Evolutionary conservation across 257 asterid species (phyloP).

Genomic region (Rhazya stricta): DNA sequence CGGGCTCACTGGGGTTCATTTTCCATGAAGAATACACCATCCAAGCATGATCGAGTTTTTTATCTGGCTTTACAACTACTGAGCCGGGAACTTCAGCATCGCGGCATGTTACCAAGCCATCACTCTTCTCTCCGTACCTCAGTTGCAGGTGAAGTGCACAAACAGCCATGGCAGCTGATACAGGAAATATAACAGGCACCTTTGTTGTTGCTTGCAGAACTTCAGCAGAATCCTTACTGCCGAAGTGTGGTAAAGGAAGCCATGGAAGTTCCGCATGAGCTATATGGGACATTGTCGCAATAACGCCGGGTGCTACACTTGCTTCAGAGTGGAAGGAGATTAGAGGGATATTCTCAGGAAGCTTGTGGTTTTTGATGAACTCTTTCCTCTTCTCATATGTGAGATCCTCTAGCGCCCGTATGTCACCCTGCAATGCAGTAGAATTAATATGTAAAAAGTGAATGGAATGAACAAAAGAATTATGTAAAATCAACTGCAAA

Average conservation of each 20-base stretch:
- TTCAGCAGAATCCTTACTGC: constrained; percentile 33
- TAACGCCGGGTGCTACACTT: constrained; percentile 52
- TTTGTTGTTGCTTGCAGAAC: constrained; percentile 35
- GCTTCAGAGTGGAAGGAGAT: constrained; percentile 87
- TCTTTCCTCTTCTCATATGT: constrained; percentile 76
- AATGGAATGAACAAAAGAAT: not conserved
- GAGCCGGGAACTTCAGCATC: constrained; percentile 98
- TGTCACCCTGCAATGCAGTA: constrained; percentile 58
- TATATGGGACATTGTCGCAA: constrained; percentile 71
- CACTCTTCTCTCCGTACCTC: constrained; percentile 92
- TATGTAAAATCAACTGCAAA: not conserved
- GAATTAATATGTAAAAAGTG: not conserved
- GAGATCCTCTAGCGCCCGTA: constrained; percentile 77
- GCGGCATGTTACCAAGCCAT: constrained; percentile 88
- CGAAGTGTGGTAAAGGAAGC: constrained; percentile 42
- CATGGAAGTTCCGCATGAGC: constrained; percentile 87
- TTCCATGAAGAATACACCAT: constrained; percentile 87
- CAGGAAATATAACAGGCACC: constrained; percentile 79
- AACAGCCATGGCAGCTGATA: constrained; percentile 70
- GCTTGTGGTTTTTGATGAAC: constrained; percentile 57
- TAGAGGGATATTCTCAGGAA: constrained; percentile 68
- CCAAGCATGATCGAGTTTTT: constrained; percentile 88
- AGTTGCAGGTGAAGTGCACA: constrained; percentile 70
- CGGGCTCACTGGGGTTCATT: constrained; percentile 49
- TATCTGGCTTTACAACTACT: constrained; percentile 63